Percentiles rank a stretch among this genome's conserved stretches.
Evolutionary conservation across 306 rosid species (phyloP).

Genomic region (Clitoria ternatea): DNA sequence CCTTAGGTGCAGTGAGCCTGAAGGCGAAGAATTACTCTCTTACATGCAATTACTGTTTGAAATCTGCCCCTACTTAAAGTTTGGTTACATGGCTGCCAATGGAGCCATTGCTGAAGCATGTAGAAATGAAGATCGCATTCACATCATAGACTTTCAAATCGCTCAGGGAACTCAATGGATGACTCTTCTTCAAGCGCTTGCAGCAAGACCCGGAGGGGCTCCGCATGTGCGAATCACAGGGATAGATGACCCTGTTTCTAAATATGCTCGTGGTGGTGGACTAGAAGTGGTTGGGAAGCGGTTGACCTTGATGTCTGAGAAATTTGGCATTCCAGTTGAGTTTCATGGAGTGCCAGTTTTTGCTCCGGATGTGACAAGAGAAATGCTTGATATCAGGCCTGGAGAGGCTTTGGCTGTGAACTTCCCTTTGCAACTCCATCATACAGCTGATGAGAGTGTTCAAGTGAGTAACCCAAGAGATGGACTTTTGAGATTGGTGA

Average conservation of each 20-base stretch:
- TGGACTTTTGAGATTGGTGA: constrained; percentile 73
- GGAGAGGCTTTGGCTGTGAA: constrained; percentile 95
- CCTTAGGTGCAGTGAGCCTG: constrained; percentile 83
- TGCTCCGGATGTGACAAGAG: constrained; percentile 55
- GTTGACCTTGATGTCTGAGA: constrained; percentile 54
- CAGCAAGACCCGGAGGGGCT: constrained; percentile 86
- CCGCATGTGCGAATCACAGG: constrained; percentile 87
- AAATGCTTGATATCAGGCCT: constrained; percentile 68
- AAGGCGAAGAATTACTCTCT: constrained; percentile 71
- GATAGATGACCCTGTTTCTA: constrained; percentile 71
- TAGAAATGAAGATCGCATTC: constrained; percentile 73
- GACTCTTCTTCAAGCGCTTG: constrained; percentile 96
- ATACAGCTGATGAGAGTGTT: constrained; percentile 94
- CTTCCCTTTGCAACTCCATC: constrained; percentile 92
- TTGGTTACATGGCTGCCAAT: constrained; percentile 98
- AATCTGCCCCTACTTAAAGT: constrained; percentile 89
- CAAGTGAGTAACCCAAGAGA: constrained; percentile 84
- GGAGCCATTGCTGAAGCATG: constrained; percentile 97
- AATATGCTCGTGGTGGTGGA: constrained; percentile 82
- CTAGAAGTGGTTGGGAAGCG: constrained; percentile 57
- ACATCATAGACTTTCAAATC: constrained; percentile 91
- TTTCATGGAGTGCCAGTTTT: constrained; percentile 77
- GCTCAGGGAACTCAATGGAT: constrained; percentile 89
- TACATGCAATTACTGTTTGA: constrained; percentile 87
- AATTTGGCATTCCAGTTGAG: constrained; percentile 72